Evolutionary conservation across 306 rosid species (phyloP).

Genomic region (Ziziphus jujuba): DNA sequence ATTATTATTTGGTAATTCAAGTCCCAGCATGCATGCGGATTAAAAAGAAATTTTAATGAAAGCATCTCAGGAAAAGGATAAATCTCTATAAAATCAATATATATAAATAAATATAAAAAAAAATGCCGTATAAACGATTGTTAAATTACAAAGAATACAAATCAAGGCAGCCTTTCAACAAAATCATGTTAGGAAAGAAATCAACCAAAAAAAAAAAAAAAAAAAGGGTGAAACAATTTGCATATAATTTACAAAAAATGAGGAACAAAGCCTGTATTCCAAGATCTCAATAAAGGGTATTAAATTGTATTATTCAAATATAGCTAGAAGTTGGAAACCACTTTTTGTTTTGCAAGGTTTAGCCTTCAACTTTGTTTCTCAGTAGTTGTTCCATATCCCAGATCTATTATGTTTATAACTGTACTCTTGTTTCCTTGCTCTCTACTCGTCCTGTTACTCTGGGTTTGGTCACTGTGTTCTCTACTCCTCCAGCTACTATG

Average conservation of each 20-base stretch:
- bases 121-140: conserved; percentile 20
- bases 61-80: too few species aligned
- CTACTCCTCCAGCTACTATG: conserved; percentile 71
- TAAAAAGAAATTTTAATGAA: too few species aligned
- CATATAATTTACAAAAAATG: conserved; percentile 43
- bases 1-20: too few species aligned
- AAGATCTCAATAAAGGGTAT: conserved; percentile 1
- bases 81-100: conserved; percentile 10
- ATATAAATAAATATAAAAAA: conserved; percentile 23
- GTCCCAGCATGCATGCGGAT: too few species aligned
- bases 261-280: conserved; percentile 14
- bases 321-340: background rate
- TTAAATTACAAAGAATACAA: conserved; percentile 34
- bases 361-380: conserved; percentile 25
- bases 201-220: conserved; percentile 13
- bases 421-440: conserved; percentile 37
- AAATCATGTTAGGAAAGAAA: conserved; percentile 32
- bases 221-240: background rate
- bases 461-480: conserved; percentile 38
- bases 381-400: conserved; percentile 53
- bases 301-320: background rate
- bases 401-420: conserved; percentile 46
- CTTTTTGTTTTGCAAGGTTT: conserved; percentile 5
- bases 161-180: conserved; percentile 25
- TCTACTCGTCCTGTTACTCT: conserved; percentile 59